Base-by-base conservation (phyloP, 805 yeast genomes). In the Kuraishia floccosa region DNA sequence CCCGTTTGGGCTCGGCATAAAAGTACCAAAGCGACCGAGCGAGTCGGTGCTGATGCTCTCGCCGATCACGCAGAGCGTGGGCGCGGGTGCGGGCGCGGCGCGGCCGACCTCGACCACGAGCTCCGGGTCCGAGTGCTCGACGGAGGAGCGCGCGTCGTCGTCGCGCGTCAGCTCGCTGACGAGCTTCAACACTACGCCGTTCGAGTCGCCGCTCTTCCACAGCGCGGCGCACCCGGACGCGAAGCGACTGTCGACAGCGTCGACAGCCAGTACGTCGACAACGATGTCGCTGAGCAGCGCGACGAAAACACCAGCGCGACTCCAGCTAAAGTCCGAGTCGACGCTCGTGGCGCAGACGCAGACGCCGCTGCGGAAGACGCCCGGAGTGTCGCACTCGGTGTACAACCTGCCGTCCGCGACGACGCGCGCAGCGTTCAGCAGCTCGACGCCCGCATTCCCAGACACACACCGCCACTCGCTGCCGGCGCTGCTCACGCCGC, bases 1-100 rank as follows among this genome's bases (percentile, higher is more conserved):
- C n/a, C n/a, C n/a, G n/a, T n/a, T n/a, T n/a, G 52, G 50, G 1
- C 35, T 49, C 15, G 52, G 55, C 9, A 47, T 50, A 15, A 36
- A 42, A 27, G 27, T 39, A 2, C 12, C 41, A 4, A 34, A 28
- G 28, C 38, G 55, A 24, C 54, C 54, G 15, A 44, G 50, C 30
- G 56, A 50, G 29, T 34, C 50, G 11, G 39, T 46, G 1, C n/a
- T n/a, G n/a, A n/a, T n/a, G n/a, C n/a, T n/a, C n/a, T n/a, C n/a
- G n/a, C n/a, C n/a, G n/a, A 22, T 44, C 11, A 31, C 34, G 2
- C 32, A 32, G 10, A 33, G 36, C 10, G 30, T 20, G n/a, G n/a
- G n/a, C n/a, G n/a, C n/a, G n/a, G n/a, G n/a, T n/a, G n/a, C n/a
- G n/a, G n/a, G n/a, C n/a, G n/a, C n/a, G 14, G 17, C 25, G 13